These are phyloP conservation scores for Cordyceps fumosorosea DNA, from an alignment of 2,329 filamentous ascomycete species.

Conservation along the genomic window DNA sequence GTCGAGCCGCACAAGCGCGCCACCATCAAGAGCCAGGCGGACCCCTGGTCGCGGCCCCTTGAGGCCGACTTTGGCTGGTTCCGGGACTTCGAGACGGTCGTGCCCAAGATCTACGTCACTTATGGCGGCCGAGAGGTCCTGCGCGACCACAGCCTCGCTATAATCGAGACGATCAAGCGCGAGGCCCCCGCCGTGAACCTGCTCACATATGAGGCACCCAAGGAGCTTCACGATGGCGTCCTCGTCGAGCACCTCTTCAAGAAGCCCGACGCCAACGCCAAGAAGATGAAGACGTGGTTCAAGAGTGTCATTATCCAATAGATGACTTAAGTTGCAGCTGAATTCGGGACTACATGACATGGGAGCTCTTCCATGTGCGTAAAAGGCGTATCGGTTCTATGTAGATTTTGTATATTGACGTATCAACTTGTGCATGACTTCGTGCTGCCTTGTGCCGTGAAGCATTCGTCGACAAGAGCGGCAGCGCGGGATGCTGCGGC, in stretches of 20 bases:
- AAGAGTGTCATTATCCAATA: constrained; percentile 12
- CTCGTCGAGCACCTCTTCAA: constrained; percentile 22
- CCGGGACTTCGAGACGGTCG: not conserved
- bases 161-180: not conserved
- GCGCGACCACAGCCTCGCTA: constrained; percentile 4
- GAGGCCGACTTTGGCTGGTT: constrained; percentile 5
- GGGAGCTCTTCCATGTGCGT: not conserved
- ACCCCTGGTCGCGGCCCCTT: constrained; percentile 10
- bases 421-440: not conserved
- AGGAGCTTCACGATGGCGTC: constrained; percentile 22
- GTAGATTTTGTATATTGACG: not conserved
- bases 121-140: constrained; percentile 9
- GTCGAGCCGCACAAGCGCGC: not conserved
- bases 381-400: not conserved
- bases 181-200: constrained; percentile 5
- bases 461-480: not conserved
- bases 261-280: constrained; percentile 23
- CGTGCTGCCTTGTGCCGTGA: not conserved
- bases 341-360: not conserved
- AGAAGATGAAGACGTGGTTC: constrained; percentile 27
- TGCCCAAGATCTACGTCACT: constrained; percentile 5
- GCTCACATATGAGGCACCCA: not conserved
- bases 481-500: not conserved
- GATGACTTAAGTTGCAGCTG: not conserved
- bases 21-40: not conserved